phyloP scores from a whole-genome alignment of 176 grass and related monocot species.

The Coix lacrymajobi region DNA sequence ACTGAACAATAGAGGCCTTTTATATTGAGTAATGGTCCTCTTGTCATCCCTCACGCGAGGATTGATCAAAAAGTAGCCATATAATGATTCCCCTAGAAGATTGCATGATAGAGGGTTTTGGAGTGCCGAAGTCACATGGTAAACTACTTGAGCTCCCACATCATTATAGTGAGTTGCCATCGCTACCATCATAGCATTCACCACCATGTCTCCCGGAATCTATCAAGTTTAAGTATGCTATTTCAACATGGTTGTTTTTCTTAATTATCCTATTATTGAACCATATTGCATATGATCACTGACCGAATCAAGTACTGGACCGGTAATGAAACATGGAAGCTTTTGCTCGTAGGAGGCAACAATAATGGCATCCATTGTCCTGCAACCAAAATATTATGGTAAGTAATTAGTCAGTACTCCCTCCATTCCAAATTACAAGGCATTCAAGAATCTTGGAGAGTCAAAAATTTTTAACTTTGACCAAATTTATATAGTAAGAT shows the following conservation, averaged over 20 bases:
- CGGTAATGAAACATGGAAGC: background rate
- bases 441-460: no score
- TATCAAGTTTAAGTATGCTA: background rate
- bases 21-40: background rate
- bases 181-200: constrained; percentile 14
- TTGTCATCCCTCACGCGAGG: background rate
- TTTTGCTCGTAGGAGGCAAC: background rate
- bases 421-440: no score
- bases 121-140: constrained; percentile 28
- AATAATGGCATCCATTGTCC: background rate
- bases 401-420: background rate
- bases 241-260: background rate
- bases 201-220: constrained; percentile 30
- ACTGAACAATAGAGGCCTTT: constrained; percentile 13
- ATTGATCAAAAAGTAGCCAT: background rate
- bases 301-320: background rate
- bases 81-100: background rate
- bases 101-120: constrained; percentile 36
- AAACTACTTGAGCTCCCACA: constrained; percentile 5
- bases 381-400: background rate
- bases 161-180: background rate
- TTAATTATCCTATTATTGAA: background rate
- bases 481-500: no score
- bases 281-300: background rate
- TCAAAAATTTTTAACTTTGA: no score